Base-by-base conservation (phyloP, 345 rosid species). In the Eutrema yunnanense region DNA sequence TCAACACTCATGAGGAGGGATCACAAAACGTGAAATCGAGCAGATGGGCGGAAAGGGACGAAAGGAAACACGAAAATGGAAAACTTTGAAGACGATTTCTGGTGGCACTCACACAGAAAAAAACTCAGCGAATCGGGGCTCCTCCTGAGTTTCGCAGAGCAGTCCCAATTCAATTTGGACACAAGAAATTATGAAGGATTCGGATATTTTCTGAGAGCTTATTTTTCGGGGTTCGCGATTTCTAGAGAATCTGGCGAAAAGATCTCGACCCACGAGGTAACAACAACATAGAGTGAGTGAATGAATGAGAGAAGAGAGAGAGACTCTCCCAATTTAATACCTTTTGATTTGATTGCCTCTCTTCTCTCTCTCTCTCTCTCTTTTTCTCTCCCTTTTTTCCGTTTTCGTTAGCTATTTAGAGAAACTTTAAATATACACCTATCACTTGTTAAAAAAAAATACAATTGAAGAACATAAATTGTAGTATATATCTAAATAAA, bases 61-160 rank as follows among this genome's bases (percentile, higher is more conserved):
- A 71, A 65, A 16, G 49, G 38, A 59, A 75, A 71, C 5, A 74
- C 62, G 16, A 65, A 81, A 82, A 78, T 49, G 62, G 74, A 76
- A 27, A 12, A 42, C 6, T 34, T 22, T 27, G 34, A 68, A 54
- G 12, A 16, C 32, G 56, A 37, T 62, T 65, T 65, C 4, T 41
- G 30, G 54, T 75, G 69, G 73, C 42, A 75, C 83, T 79, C 71
- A 84, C 85, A 73, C 54, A 71, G 68, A 47, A 62, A 33, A 44
- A 44, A 9, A 13, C 62, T 58, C 6, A 3, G 52, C 14, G 54
- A 73, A 65, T 56, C 50, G 36, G 19, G 36, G 52, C 16, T 44
- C 19, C 30, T 44, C 19, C 30, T 72, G 51, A 37, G 11, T 60
- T 29, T 49, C 6, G 36, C 33, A 49, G 69, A 75, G 57, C 29